These are phyloP conservation scores for Mollisia scopiformis DNA, from an alignment of 2,329 filamentous ascomycete species.

Conservation along the genomic window DNA sequence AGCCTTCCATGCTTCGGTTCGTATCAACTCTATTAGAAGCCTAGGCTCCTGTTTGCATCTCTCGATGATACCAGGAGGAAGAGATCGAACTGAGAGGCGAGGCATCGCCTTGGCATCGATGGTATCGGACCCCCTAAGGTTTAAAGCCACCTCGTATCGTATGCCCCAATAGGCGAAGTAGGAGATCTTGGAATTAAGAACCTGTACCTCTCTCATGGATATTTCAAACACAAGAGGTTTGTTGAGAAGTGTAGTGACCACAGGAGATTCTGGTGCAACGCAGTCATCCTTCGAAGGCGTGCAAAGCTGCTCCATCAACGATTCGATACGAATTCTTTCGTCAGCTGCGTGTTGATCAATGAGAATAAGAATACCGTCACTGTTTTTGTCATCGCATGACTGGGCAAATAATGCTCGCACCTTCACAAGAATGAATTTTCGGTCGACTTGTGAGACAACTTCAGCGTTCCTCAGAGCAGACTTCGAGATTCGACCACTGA, in stretches of 20 bases:
- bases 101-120: neutral
- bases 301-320: conserved; percentile 64
- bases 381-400: neutral
- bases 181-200: conserved; percentile 56
- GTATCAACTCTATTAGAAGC: conserved; percentile 73
- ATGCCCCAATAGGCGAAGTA: conserved; percentile 75
- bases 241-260: conserved; percentile 43
- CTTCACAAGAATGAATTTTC: conserved; percentile 82
- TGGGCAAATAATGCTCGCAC: neutral
- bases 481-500: conserved; percentile 61
- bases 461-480: conserved; percentile 59
- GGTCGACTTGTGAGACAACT: conserved; percentile 82
- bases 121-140: neutral
- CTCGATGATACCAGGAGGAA: conserved; percentile 76
- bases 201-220: conserved; percentile 56
- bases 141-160: conserved; percentile 49
- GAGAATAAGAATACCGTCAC: conserved; percentile 61
- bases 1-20: conserved; percentile 72
- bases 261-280: conserved; percentile 19
- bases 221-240: conserved; percentile 69
- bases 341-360: conserved; percentile 96
- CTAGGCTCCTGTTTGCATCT: conserved; percentile 74
- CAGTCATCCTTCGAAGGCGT: conserved; percentile 21
- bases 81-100: conserved; percentile 52
- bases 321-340: conserved; percentile 81